These are phyloP conservation scores for Termitomyces sp. DNA, from an alignment of 1,284 basidiomycete species.

Conservation along the genomic window DNA sequence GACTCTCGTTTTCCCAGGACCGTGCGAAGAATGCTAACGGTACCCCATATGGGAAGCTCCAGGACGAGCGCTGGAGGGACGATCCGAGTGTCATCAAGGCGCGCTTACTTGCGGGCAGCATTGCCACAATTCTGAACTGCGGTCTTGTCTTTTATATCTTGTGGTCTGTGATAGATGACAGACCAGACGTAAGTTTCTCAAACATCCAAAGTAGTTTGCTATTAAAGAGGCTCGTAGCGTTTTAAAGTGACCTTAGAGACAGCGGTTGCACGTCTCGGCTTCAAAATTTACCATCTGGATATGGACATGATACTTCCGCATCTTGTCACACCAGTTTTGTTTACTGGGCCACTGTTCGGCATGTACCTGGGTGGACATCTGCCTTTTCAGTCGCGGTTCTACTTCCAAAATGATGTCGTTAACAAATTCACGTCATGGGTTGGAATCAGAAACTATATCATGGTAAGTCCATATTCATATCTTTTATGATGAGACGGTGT, in stretches of 20 bases:
- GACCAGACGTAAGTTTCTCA: conserved; percentile 25
- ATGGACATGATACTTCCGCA: conserved; percentile 43
- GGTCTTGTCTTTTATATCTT: conserved; percentile 37
- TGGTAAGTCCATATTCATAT: conserved; percentile 47
- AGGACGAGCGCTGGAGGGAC: conserved; percentile 55
- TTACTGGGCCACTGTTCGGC: conserved; percentile 78
- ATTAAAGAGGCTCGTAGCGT: conserved; percentile 9
- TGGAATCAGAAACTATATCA: conserved; percentile 72
- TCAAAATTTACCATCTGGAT: conserved; percentile 16
- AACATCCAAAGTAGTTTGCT: not conserved
- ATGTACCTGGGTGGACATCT: conserved; percentile 50
- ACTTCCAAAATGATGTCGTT: conserved; percentile 34
- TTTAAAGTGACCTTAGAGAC: conserved; percentile 11
- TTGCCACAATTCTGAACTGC: conserved; percentile 53
- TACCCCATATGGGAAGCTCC: conserved; percentile 25
- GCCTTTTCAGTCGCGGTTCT: conserved; percentile 60
- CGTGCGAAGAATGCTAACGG: conserved; percentile 16
- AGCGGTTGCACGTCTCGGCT: conserved; percentile 16
- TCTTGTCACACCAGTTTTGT: conserved; percentile 75
- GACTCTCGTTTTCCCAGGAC: conserved; percentile 41
- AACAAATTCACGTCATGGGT: conserved; percentile 44
- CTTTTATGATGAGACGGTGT: not conserved
- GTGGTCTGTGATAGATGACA: conserved; percentile 23
- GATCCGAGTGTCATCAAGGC: conserved; percentile 72
- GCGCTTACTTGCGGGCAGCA: conserved; percentile 52